phyloP scores from a whole-genome alignment of 257 asterid genomes.

The Fraxinus quadrangulata region DNA sequence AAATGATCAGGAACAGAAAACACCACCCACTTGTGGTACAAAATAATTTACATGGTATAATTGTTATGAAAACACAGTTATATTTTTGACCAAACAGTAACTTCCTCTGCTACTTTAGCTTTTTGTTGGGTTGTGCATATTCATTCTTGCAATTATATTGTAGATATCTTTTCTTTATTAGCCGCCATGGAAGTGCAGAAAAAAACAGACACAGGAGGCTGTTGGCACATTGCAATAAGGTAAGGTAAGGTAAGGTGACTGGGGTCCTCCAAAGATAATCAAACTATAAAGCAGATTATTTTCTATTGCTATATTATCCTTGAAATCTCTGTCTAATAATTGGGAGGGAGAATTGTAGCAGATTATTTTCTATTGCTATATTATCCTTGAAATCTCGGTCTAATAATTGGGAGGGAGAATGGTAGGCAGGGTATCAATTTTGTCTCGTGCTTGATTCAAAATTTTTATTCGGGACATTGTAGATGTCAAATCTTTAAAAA shows the following conservation, averaged over 20 bases:
- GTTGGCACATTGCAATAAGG: conserved; percentile 26
- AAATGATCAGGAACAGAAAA: conserved; percentile 29
- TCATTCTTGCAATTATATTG: conserved; percentile 24
- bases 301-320: not conserved
- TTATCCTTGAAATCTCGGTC: not conserved
- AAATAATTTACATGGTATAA: conserved; percentile 29
- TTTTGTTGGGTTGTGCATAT: conserved; percentile 34
- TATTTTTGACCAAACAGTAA: conserved; percentile 18
- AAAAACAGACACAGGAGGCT: conserved; percentile 25
- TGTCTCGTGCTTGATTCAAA: too few relatives aligned
- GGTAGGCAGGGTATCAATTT: too few relatives aligned
- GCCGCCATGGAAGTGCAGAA: conserved; percentile 61
- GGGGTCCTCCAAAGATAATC: conserved; percentile 32
- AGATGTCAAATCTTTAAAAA: too few relatives aligned
- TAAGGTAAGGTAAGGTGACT: conserved; percentile 11
- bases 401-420: not conserved
- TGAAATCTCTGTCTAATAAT: not conserved
- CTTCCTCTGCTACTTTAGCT: conserved; percentile 27
- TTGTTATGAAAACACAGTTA: conserved; percentile 16
- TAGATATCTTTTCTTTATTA: conserved; percentile 29
- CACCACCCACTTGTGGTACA: conserved; percentile 36
- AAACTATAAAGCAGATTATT: conserved; percentile 27
- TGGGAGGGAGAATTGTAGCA: not conserved
- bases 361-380: conserved; percentile 22
- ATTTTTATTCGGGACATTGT: too few relatives aligned